Evolutionary conservation across 2,329 filamentous ascomycete species (phyloP), one percentile per base, ranked within the genome.

Genomic region (Phialemonium atrogriseum): DNA sequence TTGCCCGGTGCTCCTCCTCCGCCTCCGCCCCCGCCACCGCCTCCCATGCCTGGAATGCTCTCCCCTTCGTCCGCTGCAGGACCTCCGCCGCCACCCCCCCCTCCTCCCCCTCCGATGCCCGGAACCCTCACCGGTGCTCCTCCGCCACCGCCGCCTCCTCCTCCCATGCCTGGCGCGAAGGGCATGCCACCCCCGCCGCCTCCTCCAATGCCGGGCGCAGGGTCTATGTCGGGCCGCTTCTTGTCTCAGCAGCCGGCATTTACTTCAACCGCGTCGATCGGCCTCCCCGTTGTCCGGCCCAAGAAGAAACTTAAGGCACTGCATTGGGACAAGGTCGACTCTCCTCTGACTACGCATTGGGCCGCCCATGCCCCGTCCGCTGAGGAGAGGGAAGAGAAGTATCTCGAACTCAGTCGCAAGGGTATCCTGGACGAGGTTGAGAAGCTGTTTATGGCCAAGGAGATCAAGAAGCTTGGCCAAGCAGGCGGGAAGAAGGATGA

Each of bases 241-340:
- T 60, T 94, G 40, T 70, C 78, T 28, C 73, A 80, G 42, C 67
- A 75, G 43, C 66, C 70, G 19, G 65, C 66, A 35, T 71, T 73
- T 38, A 60, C 64, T 13, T 54, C 69, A 5, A 51, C 69, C 10
- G 61, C 76, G 14, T 72, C 75, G 7, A 67, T 85, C 44, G 77
- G 80, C 25, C 62, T 94, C 47, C 80, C 85, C 21, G 83, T 87
- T 38, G 84, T 87, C 32, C 71, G 89, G 46, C 87, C 91, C 14
- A 96, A 95, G 74, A 96, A 94, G 77, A 98, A 96, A 70, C 85
- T 98, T 58, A 98, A 98, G 76, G 89, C 89, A 37, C 71, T 98
- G 45, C 91, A 98, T 64, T 96, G 91, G 89, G 91, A 98, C 62
- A 96, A 96, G 67, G 86, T 98, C 33, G 91, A 98, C 58, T 75